These are phyloP conservation scores for Skeletonema costatum DNA, from an alignment of 108 stramenopile species.

Conservation along the genomic window DNA sequence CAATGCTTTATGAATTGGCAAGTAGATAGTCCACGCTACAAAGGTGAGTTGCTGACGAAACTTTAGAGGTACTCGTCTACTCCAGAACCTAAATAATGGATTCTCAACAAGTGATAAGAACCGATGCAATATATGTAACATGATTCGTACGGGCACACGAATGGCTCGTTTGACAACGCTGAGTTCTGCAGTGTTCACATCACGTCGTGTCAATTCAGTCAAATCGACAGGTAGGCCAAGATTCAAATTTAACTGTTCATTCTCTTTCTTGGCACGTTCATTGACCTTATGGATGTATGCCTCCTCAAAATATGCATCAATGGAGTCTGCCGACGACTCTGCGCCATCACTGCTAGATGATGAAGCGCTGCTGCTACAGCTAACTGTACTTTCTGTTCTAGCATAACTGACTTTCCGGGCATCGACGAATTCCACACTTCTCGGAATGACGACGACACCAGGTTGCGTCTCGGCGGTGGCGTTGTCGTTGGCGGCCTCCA, in stretches of 20 bases:
- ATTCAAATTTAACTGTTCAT: conserved; percentile 58
- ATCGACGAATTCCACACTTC: not conserved
- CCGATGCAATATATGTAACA: conserved; percentile 31
- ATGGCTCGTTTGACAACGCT: conserved; percentile 7
- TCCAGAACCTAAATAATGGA: conserved; percentile 52
- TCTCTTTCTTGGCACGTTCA: conserved; percentile 44
- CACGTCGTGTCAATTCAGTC: conserved; percentile 37
- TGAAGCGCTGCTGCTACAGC: not conserved
- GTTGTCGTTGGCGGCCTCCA: not conserved
- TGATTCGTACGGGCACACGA: conserved; percentile 34
- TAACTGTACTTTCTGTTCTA: not conserved
- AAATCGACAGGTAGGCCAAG: conserved; percentile 62
- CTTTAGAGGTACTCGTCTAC: conserved; percentile 48
- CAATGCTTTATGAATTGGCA: conserved; percentile 59
- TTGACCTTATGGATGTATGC: conserved; percentile 11
- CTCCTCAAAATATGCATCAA: conserved; percentile 16
- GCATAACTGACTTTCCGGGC: not conserved
- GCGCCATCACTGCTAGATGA: not conserved
- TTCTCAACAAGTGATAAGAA: conserved; percentile 48
- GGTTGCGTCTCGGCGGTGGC: not conserved
- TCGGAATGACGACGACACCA: not conserved
- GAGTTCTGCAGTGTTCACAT: conserved; percentile 10
- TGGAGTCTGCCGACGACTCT: not conserved
- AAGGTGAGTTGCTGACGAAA: conserved; percentile 53
- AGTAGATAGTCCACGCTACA: conserved; percentile 64